Evolutionary conservation across 1,284 basidiomycete species (phyloP).

Genomic region (Trichosporon sp.): DNA sequence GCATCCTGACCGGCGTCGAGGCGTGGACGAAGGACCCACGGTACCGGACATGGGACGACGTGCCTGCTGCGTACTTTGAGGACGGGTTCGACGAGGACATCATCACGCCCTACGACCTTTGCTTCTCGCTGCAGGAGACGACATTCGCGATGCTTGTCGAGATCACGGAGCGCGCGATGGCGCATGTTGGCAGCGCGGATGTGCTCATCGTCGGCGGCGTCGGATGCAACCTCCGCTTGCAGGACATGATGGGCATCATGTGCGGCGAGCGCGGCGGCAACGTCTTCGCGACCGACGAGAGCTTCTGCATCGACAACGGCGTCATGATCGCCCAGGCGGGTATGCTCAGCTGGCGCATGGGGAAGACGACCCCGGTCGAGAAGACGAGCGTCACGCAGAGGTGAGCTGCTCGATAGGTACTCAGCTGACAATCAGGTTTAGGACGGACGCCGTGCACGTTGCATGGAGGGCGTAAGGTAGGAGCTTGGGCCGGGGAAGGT

Average conservation of each 20-base stretch:
- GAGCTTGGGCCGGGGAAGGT: not conserved
- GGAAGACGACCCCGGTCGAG: conserved; percentile 67
- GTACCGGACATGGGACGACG: conserved; percentile 52
- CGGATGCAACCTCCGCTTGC: conserved; percentile 89
- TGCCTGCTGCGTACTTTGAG: conserved; percentile 23
- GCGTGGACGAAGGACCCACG: conserved; percentile 77
- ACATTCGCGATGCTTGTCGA: conserved; percentile 99
- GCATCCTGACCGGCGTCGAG: conserved; percentile 83
- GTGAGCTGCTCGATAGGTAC: conserved; percentile 51
- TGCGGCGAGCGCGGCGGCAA: conserved; percentile 79
- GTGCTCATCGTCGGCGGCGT: conserved; percentile 98
- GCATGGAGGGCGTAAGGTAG: conserved; percentile 61
- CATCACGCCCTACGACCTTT: conserved; percentile 89
- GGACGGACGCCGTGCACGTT: conserved; percentile 85
- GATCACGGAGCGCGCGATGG: conserved; percentile 98
- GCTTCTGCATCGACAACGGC: conserved; percentile 97
- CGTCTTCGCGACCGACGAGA: conserved; percentile 93
- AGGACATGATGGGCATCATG: conserved; percentile 99
- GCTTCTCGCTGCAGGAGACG: conserved; percentile 95
- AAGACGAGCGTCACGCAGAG: conserved; percentile 86
- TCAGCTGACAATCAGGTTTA: conserved; percentile 59
- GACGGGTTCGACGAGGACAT: conserved; percentile 54
- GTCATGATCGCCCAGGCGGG: conserved; percentile 99
- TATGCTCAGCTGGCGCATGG: conserved; percentile 86
- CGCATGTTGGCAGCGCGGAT: conserved; percentile 92